Base-by-base conservation (phyloP, 768 basidiomycete genomes). In the Porpolomopsis calyptriformis region DNA sequence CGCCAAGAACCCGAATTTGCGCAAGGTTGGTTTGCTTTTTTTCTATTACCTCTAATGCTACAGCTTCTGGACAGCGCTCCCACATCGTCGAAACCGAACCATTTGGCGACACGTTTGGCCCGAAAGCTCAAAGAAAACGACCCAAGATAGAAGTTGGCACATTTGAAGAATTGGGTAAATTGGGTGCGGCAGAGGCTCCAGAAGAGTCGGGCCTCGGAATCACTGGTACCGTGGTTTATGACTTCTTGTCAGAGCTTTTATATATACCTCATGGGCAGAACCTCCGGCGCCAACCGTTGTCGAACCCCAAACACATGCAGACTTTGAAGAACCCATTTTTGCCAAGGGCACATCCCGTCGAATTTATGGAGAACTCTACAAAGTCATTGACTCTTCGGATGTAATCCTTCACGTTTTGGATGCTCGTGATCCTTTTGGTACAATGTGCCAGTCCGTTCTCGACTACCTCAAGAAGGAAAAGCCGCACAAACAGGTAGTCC, bases 361-460 rank as follows among this genome's bases (percentile, higher is more conserved):
- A 18, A 99, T 99, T 50, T 98, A 96, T 65, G 93, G 92, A 49
- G 94, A 99, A 63, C 70, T 98, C 5, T 98, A 99, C 76, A 99
- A 99, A 64, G 94, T 99, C 53, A 91, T 99, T 58, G 96, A 99
- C 62, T 99, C 94, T 2, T 94, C 91, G 5, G 94, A 99, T 59
- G 90, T 98, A 34, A 76, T 99, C 48, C 74, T 99, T 26, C 94
- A 99, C 60, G 78, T 99, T 42, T 70, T 99, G 50, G 94, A 99
- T 64, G 93, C 94, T 14, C 78, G 94, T 35, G 94, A 98, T 62
- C 94, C 94, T 1, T 61, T 96, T 40, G 96, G 96, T 3, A 98
- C 96, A 23, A 75, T 94, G 59, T 99, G 94, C 65, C 83, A 92
- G 59, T 90, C 86, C 10, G 86, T 96, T 11, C 74, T 98, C 41